Conservation (phyloP, 345 rosid genomes). For the Excoecaria agallocha region DNA sequence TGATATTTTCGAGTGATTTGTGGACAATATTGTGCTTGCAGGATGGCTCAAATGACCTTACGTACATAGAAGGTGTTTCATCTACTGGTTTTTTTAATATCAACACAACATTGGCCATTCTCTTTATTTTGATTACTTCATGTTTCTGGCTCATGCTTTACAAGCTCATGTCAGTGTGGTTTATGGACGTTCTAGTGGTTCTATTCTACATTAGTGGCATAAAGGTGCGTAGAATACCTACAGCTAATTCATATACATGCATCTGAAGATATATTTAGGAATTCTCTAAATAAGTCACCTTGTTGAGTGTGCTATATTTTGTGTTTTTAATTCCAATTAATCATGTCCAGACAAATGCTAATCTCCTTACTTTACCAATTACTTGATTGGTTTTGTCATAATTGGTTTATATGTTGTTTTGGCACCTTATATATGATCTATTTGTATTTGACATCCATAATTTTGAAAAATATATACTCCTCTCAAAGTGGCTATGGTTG, state of each 20-base stretch:
- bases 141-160: constrained; percentile 95
- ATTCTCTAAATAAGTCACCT: constrained; percentile 1
- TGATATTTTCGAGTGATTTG: not conserved
- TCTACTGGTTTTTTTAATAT: constrained; percentile 68
- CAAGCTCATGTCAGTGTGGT: constrained; percentile 94
- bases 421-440: not conserved
- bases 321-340: not conserved
- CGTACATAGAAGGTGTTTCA: constrained; percentile 42
- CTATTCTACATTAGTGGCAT: constrained; percentile 93
- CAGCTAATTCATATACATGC: constrained; percentile 1
- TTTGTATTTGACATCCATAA: not conserved
- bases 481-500: not conserved
- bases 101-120: constrained; percentile 66
- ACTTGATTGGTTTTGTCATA: not conserved
- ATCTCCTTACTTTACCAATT: not conserved
- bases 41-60: constrained; percentile 71
- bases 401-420: not conserved
- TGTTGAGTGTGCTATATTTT: not conserved
- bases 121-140: constrained; percentile 91
- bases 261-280: not conserved
- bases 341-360: not conserved
- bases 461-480: not conserved
- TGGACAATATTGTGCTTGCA: constrained; percentile 28
- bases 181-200: constrained; percentile 83
- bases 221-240: constrained; percentile 55